Evolutionary conservation across 768 basidiomycete genomes (phyloP).

Genomic region (Termitomyces sp.): DNA sequence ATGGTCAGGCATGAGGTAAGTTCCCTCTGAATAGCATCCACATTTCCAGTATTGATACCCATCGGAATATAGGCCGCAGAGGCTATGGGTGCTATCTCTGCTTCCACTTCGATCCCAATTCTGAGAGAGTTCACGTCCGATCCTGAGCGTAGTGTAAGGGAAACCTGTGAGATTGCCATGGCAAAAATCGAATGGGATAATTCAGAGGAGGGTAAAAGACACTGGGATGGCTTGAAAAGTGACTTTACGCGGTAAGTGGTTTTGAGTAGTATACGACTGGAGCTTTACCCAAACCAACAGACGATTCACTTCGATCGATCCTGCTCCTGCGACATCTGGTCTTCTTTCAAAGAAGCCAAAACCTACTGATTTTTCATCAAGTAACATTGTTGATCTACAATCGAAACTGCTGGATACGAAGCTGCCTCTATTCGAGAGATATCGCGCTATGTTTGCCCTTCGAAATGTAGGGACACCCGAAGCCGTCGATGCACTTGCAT

Average conservation of each 20-base stretch:
- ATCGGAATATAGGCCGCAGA: constrained; percentile 77
- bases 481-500: constrained; percentile 87
- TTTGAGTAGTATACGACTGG: not conserved
- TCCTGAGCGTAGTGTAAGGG: constrained; percentile 69
- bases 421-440: constrained; percentile 83
- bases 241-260: constrained; percentile 31
- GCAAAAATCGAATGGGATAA: constrained; percentile 93
- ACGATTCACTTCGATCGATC: constrained; percentile 80
- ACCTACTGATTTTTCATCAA: constrained; percentile 41
- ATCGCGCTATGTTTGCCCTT: constrained; percentile 97
- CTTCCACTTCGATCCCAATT: constrained; percentile 55
- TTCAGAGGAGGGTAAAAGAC: constrained; percentile 61
- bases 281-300: constrained; percentile 26
- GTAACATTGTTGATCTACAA: constrained; percentile 49
- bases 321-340: constrained; percentile 73
- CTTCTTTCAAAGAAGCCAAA: constrained; percentile 51
- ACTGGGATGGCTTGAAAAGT: constrained; percentile 27
- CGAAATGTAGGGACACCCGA: constrained; percentile 84
- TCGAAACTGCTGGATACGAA: constrained; percentile 57
- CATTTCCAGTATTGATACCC: not conserved
- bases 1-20: constrained; percentile 97
- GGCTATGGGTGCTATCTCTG: constrained; percentile 93
- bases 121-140: constrained; percentile 70
- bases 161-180: constrained; percentile 97
- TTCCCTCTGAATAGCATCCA: not conserved